Conservation (phyloP, 352 stramenopile genomes). For the Sclerospora graminicola region DNA sequence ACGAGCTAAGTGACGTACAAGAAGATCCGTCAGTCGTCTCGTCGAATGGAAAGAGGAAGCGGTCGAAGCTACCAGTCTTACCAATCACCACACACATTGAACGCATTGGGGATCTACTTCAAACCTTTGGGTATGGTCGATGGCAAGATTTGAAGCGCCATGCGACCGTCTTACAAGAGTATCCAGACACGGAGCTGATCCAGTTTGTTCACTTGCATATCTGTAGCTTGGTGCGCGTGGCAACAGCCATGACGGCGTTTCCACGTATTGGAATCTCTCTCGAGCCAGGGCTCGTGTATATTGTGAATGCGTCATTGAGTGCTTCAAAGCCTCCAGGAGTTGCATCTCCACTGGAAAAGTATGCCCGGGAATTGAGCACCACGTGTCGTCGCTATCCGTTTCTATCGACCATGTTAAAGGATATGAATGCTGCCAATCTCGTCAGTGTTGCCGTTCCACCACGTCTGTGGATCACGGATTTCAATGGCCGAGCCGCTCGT, state of each 20-base stretch:
- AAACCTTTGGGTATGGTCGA: constrained; percentile 69
- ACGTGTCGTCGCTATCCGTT: constrained; percentile 38
- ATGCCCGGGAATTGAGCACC: constrained; percentile 22
- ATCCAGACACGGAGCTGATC: constrained; percentile 32
- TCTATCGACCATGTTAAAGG: constrained; percentile 28
- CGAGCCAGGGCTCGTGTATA: constrained; percentile 20
- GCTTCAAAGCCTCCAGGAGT: constrained; percentile 9
- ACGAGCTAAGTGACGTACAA: constrained; percentile 51
- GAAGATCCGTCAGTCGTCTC: constrained; percentile 25
- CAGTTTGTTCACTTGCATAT: constrained; percentile 42
- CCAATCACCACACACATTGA: constrained; percentile 34
- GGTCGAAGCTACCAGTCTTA: constrained; percentile 14
- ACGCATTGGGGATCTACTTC: constrained; percentile 36
- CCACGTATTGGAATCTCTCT: constrained; percentile 21
- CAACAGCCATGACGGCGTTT: constrained; percentile 19
- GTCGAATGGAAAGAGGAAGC: constrained; percentile 23
- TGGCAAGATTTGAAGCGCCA: constrained; percentile 60
- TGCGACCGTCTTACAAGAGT: constrained; percentile 23
- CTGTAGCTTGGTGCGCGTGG: constrained; percentile 36
- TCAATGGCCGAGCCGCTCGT: constrained; percentile 28
- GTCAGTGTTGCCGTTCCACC: constrained; percentile 18
- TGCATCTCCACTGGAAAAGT: constrained; percentile 26
- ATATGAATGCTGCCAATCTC: constrained; percentile 25
- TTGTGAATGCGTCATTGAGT: constrained; percentile 6
- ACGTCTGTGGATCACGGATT: constrained; percentile 23